Conservation (phyloP, 1,284 basidiomycete species). For the Tilletia indica region DNA sequence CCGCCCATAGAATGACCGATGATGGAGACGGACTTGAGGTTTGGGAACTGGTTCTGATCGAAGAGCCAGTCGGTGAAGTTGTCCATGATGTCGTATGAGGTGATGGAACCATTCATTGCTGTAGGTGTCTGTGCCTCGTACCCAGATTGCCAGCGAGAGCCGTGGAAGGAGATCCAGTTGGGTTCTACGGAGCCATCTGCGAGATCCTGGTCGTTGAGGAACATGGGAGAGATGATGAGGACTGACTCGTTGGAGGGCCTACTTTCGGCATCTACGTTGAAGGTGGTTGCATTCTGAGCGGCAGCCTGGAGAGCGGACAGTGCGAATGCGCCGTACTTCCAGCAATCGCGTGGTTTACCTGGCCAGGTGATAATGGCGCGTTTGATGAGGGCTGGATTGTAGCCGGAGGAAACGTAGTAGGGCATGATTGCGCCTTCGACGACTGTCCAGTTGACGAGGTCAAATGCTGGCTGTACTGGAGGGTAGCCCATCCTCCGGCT, state of each 20-base stretch:
- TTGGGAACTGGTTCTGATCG: conserved; percentile 39
- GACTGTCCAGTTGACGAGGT: conserved; percentile 34
- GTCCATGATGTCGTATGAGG: conserved; percentile 41
- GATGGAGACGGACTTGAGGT: conserved; percentile 37
- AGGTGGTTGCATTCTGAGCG: conserved; percentile 25
- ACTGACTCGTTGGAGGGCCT: conserved; percentile 27
- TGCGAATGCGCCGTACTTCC: conserved; percentile 35
- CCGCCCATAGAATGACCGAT: conserved; percentile 51
- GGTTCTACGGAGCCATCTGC: conserved; percentile 29
- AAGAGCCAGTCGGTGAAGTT: conserved; percentile 40
- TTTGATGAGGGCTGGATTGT: conserved; percentile 39
- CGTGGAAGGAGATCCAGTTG: conserved; percentile 41
- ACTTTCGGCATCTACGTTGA: neutral
- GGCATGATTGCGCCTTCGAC: conserved; percentile 34
- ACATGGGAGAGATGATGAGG: conserved; percentile 41
- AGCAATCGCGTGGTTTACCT: conserved; percentile 49
- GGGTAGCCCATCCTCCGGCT: conserved; percentile 58
- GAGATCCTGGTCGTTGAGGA: conserved; percentile 40
- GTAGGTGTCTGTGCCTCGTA: conserved; percentile 31
- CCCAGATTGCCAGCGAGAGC: conserved; percentile 45
- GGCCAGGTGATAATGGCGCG: conserved; percentile 47
- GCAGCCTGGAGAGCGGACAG: conserved; percentile 22
- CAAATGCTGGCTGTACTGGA: conserved; percentile 38
- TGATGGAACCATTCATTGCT: conserved; percentile 24
- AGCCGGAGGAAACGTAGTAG: conserved; percentile 37